Evolutionary conservation across 2,329 filamentous ascomycete species (phyloP).

Genomic region (Aspergillus ibericus): DNA sequence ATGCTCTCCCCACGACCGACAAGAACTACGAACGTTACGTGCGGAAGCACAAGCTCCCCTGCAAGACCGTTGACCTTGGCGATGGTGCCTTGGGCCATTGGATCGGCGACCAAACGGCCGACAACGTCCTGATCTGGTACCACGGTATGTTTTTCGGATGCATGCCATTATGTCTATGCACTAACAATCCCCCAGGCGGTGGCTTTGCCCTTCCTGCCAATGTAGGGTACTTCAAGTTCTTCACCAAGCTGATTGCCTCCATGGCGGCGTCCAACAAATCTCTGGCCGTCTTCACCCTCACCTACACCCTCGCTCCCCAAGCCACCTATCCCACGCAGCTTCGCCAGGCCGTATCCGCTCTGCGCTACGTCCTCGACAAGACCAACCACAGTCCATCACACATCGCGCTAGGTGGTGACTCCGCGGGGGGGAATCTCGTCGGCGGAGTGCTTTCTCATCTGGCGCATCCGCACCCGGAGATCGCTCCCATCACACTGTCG

Average conservation of each 20-base stretch:
- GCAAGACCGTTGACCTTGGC: slow-evolving; percentile 32
- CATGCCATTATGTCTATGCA: not conserved
- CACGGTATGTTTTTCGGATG: slow-evolving; percentile 28
- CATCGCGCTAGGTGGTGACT: slow-evolving; percentile 47
- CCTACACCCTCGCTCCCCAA: slow-evolving; percentile 57
- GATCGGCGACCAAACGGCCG: slow-evolving; percentile 38
- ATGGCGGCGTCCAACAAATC: slow-evolving; percentile 42
- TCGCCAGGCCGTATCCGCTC: slow-evolving; percentile 41
- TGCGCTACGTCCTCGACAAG: slow-evolving; percentile 41
- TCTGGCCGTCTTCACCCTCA: slow-evolving; percentile 54
- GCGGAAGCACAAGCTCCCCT: slow-evolving; percentile 23
- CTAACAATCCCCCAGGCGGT: slow-evolving; percentile 44
- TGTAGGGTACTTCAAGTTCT: slow-evolving; percentile 52
- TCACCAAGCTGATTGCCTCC: slow-evolving; percentile 45
- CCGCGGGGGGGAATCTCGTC: slow-evolving; percentile 46
- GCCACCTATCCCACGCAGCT: slow-evolving; percentile 48
- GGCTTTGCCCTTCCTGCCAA: slow-evolving; percentile 55
- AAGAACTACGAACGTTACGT: slow-evolving; percentile 32
- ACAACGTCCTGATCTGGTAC: slow-evolving; percentile 43
- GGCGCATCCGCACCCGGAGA: slow-evolving; percentile 57
- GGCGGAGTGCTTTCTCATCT: slow-evolving; percentile 42
- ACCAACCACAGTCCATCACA: slow-evolving; percentile 33
- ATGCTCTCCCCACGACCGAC: slow-evolving; percentile 25
- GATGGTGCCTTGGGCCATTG: slow-evolving; percentile 40
- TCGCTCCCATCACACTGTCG: slow-evolving; percentile 44